Conservation (phyloP, 257 asterid genomes). For the Penstemon davidsonii region DNA sequence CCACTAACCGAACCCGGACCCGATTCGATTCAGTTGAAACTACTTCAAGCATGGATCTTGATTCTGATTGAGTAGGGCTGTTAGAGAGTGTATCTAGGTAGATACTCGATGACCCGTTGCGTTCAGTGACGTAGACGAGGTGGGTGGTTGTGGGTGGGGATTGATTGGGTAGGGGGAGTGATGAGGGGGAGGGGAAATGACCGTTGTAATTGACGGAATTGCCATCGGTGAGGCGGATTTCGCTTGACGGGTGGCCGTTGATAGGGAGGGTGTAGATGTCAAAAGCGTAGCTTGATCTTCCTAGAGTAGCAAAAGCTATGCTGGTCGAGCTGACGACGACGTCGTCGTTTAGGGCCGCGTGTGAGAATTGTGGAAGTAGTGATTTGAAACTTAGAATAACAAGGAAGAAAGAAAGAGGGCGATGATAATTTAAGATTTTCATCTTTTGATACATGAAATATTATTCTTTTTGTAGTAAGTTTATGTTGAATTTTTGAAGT, state of each 20-base stretch:
- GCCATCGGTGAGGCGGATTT: constrained; percentile 73
- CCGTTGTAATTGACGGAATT: constrained; percentile 80
- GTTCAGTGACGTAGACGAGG: constrained; percentile 70
- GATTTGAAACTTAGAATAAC: constrained; percentile 26
- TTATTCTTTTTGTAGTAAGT: no score
- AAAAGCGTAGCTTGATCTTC: constrained; percentile 69
- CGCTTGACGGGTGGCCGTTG: constrained; percentile 28
- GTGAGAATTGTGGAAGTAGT: neutral
- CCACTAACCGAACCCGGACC: constrained; percentile 53
- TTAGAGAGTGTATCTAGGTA: constrained; percentile 52
- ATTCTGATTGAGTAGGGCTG: constrained; percentile 2
- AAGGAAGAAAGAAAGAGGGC: constrained; percentile 14
- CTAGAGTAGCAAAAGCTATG: constrained; percentile 63
- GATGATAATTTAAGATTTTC: constrained; percentile 27
- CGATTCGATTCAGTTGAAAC: constrained; percentile 34
- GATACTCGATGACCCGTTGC: constrained; percentile 61
- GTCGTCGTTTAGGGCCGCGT: constrained; percentile 21
- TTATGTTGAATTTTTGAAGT: neutral
- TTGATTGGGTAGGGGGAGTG: constrained; percentile 35
- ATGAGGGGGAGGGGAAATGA: constrained; percentile 49
- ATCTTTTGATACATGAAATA: constrained; percentile 9
- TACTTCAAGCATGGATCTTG: constrained; percentile 43
- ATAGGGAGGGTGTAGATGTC: constrained; percentile 61
- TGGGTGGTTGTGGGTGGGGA: constrained; percentile 30
- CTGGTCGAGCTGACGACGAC: constrained; percentile 33